Evolutionary conservation across 2,329 filamentous ascomycete species (phyloP).

Genomic region (Hyphodiscus sp.): DNA sequence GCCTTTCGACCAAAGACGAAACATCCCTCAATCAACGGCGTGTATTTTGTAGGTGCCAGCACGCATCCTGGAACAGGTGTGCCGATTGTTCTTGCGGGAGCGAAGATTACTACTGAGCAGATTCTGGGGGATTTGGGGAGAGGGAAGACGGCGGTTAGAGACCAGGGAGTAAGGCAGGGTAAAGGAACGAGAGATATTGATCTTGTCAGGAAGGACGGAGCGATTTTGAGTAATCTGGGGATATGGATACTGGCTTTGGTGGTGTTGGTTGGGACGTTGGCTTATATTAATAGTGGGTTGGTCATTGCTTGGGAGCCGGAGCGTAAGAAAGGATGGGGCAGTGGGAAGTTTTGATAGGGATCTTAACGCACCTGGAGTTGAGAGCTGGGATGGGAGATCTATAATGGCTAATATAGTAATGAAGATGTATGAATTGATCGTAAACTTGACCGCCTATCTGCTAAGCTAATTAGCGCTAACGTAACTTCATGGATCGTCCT

Average conservation of each 20-base stretch:
- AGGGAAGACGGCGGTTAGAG: slow-evolving; percentile 9
- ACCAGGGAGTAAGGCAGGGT: slow-evolving; percentile 16
- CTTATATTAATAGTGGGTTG: slow-evolving; percentile 17
- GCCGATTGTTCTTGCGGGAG: slow-evolving; percentile 64
- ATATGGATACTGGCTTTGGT: slow-evolving; percentile 14
- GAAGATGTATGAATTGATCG: no score
- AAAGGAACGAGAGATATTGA: slow-evolving; percentile 22
- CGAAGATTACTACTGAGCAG: slow-evolving; percentile 53
- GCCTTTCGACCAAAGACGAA: slow-evolving; percentile 56
- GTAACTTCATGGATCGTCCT: no score
- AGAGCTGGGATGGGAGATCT: background rate
- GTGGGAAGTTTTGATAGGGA: slow-evolving; percentile 5
- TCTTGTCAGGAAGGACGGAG: slow-evolving; percentile 12
- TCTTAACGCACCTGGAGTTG: background rate
- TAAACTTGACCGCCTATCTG: no score
- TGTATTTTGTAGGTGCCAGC: slow-evolving; percentile 70
- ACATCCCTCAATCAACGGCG: slow-evolving; percentile 34
- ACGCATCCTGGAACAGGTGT: slow-evolving; percentile 73
- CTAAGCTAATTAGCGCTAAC: no score
- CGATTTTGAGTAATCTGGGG: slow-evolving; percentile 16
- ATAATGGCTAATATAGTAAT: no score
- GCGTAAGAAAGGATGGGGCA: slow-evolving; percentile 17
- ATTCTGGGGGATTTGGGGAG: slow-evolving; percentile 32
- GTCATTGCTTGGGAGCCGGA: slow-evolving; percentile 18
- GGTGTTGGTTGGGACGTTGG: slow-evolving; percentile 10